A percentile compares a stretch with the other conserved stretches of the same genome.
Conservation (phyloP, 768 basidiomycete species). For the Mycena haematopus region DNA sequence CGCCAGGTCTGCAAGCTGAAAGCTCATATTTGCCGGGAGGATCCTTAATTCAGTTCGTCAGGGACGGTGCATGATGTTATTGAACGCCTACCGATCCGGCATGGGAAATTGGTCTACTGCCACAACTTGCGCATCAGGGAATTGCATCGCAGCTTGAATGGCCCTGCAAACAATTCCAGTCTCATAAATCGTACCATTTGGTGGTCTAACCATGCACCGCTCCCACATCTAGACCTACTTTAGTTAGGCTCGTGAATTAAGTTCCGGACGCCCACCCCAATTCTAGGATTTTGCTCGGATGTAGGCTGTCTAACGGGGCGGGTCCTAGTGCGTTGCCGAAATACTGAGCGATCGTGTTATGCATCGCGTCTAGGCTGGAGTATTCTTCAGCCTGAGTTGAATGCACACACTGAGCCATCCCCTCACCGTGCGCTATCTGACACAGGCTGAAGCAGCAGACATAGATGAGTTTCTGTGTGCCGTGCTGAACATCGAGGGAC, state of each 20-base stretch:
- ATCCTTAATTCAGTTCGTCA: neutral
- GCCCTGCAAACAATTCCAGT: neutral
- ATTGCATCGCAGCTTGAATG: slow-evolving; percentile 3
- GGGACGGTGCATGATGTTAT: neutral
- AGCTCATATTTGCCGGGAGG: neutral
- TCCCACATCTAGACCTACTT: slow-evolving; percentile 5
- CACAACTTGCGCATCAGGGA: slow-evolving; percentile 1
- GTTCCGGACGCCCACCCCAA: neutral
- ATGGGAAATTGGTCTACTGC: neutral
- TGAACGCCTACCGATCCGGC: neutral
- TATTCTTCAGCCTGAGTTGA: too few relatives aligned
- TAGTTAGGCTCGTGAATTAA: neutral
- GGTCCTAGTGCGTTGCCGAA: too few relatives aligned
- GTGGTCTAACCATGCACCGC: slow-evolving; percentile 6
- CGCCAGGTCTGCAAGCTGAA: slow-evolving; percentile 5
- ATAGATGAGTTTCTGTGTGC: too few relatives aligned
- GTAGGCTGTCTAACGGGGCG: too few relatives aligned
- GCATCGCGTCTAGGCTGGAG: too few relatives aligned
- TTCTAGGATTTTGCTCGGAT: neutral
- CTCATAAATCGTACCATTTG: neutral
- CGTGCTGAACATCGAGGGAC: too few relatives aligned
- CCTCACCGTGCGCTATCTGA: too few relatives aligned
- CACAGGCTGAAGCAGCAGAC: neutral
- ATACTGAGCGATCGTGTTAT: too few relatives aligned
- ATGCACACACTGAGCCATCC: too few relatives aligned